A percentile compares a stretch with the other conserved stretches of the same genome.
phyloP scores from a whole-genome alignment of 768 basidiomycete genomes.

The Grammothele lineata region DNA sequence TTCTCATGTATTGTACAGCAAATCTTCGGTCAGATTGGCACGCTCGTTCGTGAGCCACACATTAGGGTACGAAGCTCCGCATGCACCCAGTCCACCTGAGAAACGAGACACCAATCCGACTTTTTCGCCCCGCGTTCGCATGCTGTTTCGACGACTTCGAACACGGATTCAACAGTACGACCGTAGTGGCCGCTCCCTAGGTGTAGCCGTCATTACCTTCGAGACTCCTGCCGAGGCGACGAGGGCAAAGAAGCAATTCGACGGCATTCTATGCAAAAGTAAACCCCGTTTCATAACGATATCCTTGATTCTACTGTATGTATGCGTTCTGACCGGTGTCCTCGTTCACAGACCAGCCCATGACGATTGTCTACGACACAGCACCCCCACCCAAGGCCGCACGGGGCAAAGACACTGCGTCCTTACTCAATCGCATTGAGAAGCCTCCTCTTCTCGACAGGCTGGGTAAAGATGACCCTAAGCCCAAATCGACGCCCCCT shows the following conservation, averaged over 20 bases:
- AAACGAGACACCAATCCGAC: conserved; percentile 38
- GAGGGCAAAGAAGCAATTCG: conserved; percentile 77
- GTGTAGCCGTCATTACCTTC: conserved; percentile 75
- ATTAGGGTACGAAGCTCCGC: conserved; percentile 82
- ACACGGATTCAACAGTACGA: conserved; percentile 64
- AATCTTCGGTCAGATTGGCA: conserved; percentile 91
- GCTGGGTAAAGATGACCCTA: conserved; percentile 45
- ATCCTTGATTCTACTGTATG: no score
- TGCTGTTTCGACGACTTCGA: conserved; percentile 21
- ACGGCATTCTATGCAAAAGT: conserved; percentile 91
- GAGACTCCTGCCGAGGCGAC: conserved; percentile 77
- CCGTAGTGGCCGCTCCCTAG: conserved; percentile 88
- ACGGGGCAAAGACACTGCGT: conserved; percentile 43
- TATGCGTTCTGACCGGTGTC: no score
- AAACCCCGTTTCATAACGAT: conserved; percentile 12
- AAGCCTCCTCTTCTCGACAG: conserved; percentile 70
- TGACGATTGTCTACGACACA: conserved; percentile 63
- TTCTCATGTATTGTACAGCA: conserved; percentile 38
- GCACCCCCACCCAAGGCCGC: conserved; percentile 37
- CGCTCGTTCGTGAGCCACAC: conserved; percentile 86
- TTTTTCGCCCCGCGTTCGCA: conserved; percentile 37
- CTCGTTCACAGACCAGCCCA: conserved; percentile 77
- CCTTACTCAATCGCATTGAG: conserved; percentile 69
- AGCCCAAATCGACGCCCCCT: not conserved
- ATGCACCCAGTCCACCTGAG: conserved; percentile 54